Conservation (phyloP, 805 yeast species). For the Barnettozyma sucrosica region DNA sequence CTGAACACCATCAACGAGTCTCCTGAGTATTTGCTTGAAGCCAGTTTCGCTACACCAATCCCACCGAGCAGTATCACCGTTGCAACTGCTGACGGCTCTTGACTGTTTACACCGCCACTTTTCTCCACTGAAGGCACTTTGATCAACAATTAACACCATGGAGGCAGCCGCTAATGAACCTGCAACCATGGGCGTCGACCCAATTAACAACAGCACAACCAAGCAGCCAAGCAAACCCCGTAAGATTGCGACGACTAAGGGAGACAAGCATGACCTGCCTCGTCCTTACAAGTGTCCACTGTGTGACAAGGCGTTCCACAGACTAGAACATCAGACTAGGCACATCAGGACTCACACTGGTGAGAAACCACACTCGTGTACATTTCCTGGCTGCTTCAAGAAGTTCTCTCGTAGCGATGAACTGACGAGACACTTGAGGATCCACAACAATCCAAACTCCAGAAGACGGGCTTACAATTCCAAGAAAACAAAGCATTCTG, state of each 20-base stretch:
- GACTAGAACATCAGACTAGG: constrained; percentile 73
- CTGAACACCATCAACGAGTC: not conserved
- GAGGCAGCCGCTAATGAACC: not conserved
- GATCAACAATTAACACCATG: not conserved
- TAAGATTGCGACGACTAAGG: not conserved
- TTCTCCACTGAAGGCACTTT: not conserved
- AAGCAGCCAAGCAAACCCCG: not conserved
- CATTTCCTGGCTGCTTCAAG: constrained; percentile 64
- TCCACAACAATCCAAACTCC: constrained; percentile 67
- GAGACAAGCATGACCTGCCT: constrained; percentile 24
- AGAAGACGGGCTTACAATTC: constrained; percentile 49
- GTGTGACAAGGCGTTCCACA: constrained; percentile 68
- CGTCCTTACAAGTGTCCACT: constrained; percentile 70
- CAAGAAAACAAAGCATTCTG: constrained; percentile 25
- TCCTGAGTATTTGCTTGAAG: not conserved
- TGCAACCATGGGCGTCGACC: not conserved
- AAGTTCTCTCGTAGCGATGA: constrained; percentile 68
- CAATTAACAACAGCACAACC: not conserved
- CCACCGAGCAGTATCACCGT: not conserved
- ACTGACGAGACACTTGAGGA: constrained; percentile 65
- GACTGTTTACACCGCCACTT: not conserved
- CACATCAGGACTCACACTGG: constrained; percentile 80
- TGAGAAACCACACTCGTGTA: constrained; percentile 74
- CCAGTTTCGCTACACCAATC: too few species aligned
- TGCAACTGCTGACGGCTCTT: not conserved